Percentiles rank a stretch among this genome's conserved stretches.
Conservation (phyloP, 2,329 filamentous ascomycete genomes). For the Trichoderma sp. region DNA sequence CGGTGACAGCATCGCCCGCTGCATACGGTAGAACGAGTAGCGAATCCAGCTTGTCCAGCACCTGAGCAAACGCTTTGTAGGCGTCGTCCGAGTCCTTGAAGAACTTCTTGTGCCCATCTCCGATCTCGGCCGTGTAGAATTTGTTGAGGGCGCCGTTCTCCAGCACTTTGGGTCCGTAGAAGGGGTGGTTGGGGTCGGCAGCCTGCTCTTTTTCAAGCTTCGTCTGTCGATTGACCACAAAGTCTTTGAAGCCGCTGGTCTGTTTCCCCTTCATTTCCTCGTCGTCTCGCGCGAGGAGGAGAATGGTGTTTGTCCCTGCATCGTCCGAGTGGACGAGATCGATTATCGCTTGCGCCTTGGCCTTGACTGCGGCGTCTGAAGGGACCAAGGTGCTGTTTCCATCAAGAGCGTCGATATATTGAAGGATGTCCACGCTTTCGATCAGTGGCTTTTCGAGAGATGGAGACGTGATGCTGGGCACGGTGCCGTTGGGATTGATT, state of each 20-base stretch:
- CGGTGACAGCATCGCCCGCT: constrained; percentile 20
- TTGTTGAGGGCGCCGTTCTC: constrained; percentile 20
- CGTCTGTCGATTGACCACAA: constrained; percentile 17
- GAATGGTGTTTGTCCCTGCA: constrained; percentile 22
- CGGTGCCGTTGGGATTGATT: constrained; percentile 23
- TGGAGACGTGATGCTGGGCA: constrained; percentile 21
- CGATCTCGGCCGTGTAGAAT: constrained; percentile 12
- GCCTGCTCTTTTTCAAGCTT: constrained; percentile 21
- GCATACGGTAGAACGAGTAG: constrained; percentile 23
- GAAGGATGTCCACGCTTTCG: constrained; percentile 21
- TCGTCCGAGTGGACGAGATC: constrained; percentile 22
- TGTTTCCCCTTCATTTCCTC: not conserved
- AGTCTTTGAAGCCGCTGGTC: constrained; percentile 4
- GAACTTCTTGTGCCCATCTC: constrained; percentile 16
- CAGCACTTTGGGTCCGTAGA: constrained; percentile 22
- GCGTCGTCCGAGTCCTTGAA: constrained; percentile 9
- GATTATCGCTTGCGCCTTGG: constrained; percentile 16
- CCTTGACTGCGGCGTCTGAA: constrained; percentile 1
- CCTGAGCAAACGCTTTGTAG: constrained; percentile 17
- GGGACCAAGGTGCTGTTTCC: constrained; percentile 10
- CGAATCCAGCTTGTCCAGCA: constrained; percentile 21
- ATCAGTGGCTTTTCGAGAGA: constrained; percentile 18
- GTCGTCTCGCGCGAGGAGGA: constrained; percentile 19
- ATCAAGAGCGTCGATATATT: constrained; percentile 18
- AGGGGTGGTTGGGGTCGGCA: constrained; percentile 20